These are phyloP conservation scores for Colletotrichum filicis DNA, from an alignment of 2,329 filamentous ascomycete genomes.

Conservation along the genomic window DNA sequence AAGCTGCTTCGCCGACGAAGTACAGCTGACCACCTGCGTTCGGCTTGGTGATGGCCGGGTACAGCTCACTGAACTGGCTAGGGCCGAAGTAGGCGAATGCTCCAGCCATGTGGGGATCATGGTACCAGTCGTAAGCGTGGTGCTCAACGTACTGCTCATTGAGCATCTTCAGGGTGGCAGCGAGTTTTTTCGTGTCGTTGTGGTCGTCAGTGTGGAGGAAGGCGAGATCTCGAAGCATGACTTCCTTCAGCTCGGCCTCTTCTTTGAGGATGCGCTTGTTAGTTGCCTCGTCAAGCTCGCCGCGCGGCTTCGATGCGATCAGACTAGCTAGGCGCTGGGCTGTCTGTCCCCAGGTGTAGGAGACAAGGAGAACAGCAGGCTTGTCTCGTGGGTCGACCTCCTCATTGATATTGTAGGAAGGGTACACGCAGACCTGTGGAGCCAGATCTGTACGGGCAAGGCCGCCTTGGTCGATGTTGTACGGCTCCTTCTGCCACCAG, in stretches of 20 bases:
- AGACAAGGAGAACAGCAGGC: conserved; percentile 44
- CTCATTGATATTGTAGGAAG: conserved; percentile 42
- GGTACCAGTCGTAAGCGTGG: conserved; percentile 51
- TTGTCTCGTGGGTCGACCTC: conserved; percentile 30
- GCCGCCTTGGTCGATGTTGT: background rate
- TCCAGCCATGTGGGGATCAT: conserved; percentile 46
- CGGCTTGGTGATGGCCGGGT: conserved; percentile 42
- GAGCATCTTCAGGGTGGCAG: background rate
- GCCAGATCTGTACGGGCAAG: conserved; percentile 40
- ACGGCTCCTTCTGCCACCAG: conserved; percentile 43
- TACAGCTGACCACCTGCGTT: conserved; percentile 43
- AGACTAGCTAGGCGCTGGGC: conserved; percentile 42
- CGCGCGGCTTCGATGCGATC: background rate
- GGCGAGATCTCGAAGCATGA: no score
- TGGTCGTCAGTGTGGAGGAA: background rate
- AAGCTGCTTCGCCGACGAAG: conserved; percentile 50
- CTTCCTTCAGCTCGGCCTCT: no score
- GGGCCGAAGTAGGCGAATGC: conserved; percentile 54
- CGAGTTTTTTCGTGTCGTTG: background rate
- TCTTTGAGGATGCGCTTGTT: no score
- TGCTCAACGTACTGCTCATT: conserved; percentile 30
- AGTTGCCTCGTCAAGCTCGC: no score
- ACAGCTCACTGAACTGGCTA: conserved; percentile 50
- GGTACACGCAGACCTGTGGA: conserved; percentile 43
- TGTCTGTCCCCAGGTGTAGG: conserved; percentile 47